A percentile compares a stretch with the other conserved stretches of the same genome.
Conservation (phyloP, 1,284 basidiomycete species). For the Moniliella sp. region DNA sequence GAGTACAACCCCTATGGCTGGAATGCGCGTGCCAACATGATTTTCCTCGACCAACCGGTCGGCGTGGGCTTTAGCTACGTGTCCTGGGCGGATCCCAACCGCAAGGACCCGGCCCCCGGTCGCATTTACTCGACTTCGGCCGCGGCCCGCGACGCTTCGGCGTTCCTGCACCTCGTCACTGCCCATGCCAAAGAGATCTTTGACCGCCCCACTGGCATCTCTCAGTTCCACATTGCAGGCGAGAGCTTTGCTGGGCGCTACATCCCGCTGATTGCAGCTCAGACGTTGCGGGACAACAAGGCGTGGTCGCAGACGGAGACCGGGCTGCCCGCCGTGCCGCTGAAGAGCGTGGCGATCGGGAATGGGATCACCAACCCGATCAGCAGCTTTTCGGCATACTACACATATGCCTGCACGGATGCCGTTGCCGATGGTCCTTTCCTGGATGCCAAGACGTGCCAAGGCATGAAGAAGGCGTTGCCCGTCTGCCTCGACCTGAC, state of each 20-base stretch:
- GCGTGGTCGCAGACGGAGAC: conserved; percentile 14
- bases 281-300: conserved; percentile 22
- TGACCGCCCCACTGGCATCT: conserved; percentile 1
- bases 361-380: conserved; percentile 29
- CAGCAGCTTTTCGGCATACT: conserved; percentile 23
- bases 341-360: conserved; percentile 21
- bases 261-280: conserved; percentile 20
- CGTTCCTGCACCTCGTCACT: conserved; percentile 26
- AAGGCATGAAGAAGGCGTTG: conserved; percentile 10
- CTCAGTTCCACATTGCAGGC: conserved; percentile 23
- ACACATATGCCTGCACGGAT: conserved; percentile 24
- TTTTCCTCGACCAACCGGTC: conserved; percentile 30
- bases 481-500: conserved; percentile 15
- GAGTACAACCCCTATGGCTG: conserved; percentile 22
- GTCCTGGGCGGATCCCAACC: conserved; percentile 19
- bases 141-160: conserved; percentile 22
- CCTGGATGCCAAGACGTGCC: conserved; percentile 11
- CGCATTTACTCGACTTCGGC: conserved; percentile 15
- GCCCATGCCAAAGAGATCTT: conserved; percentile 8
- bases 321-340: conserved; percentile 16
- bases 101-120: conserved; percentile 13
- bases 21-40: conserved; percentile 24
- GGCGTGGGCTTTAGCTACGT: conserved; percentile 29
- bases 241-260: conserved; percentile 29
- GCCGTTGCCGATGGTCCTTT: conserved; percentile 15